phyloP scores from a whole-genome alignment of 2,329 filamentous ascomycete species.

The Ophiostoma fasciatum region DNA sequence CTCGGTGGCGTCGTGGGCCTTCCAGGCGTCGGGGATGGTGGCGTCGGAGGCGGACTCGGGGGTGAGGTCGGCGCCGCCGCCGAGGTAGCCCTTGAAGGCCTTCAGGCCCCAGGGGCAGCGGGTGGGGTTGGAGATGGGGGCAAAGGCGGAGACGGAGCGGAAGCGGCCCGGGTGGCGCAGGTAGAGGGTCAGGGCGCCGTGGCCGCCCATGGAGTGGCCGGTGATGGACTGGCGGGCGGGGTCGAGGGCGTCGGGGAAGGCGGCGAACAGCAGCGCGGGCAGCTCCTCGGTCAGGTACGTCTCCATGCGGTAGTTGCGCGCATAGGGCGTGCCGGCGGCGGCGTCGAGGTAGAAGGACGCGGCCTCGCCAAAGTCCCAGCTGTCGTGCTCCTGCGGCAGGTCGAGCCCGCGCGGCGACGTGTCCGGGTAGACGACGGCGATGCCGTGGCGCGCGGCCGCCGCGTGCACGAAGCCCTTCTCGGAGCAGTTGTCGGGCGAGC shows the following conservation, averaged over 20 bases:
- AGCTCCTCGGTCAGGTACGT: constrained; percentile 81
- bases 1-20: constrained; percentile 83
- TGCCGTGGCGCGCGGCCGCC: constrained; percentile 60
- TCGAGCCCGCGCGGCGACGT: constrained; percentile 77
- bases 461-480: constrained; percentile 87
- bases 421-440: constrained; percentile 91
- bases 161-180: constrained; percentile 85
- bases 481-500: constrained; percentile 74
- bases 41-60: constrained; percentile 6
- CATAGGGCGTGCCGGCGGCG: constrained; percentile 60
- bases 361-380: constrained; percentile 81
- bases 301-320: constrained; percentile 82
- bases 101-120: constrained; percentile 91
- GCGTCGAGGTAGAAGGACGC: constrained; percentile 95
- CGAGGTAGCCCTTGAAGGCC: constrained; percentile 84
- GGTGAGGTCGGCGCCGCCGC: constrained; percentile 29
- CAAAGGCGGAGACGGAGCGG: constrained; percentile 77
- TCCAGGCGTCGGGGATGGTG: constrained; percentile 53
- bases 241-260: constrained; percentile 58
- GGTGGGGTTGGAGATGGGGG: constrained; percentile 75
- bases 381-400: constrained; percentile 71
- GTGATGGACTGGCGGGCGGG: constrained; percentile 60
- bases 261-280: constrained; percentile 57
- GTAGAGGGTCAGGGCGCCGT: constrained; percentile 85
- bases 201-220: constrained; percentile 94